phyloP scores from a whole-genome alignment of 768 basidiomycete species.

The Ephemerocybe angulata region DNA sequence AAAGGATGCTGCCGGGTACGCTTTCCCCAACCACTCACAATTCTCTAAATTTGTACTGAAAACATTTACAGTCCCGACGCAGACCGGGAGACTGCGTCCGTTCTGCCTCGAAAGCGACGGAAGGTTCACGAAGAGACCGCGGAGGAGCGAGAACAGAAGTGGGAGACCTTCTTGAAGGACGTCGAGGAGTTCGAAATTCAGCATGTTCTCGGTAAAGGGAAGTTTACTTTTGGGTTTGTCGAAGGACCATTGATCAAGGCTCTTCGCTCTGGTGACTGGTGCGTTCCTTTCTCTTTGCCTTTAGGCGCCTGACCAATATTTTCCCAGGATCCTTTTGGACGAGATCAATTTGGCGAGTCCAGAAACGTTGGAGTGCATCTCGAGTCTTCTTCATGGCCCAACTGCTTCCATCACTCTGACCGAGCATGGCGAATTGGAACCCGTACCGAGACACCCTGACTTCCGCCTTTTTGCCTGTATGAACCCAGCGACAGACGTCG shows the following conservation, averaged over 20 bases:
- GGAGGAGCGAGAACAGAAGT: slow-evolving; percentile 47
- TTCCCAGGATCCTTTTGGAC: slow-evolving; percentile 82
- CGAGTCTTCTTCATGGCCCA: slow-evolving; percentile 81
- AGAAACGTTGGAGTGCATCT: slow-evolving; percentile 91
- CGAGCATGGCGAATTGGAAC: slow-evolving; percentile 88
- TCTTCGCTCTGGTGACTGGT: slow-evolving; percentile 88
- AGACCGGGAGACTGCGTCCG: slow-evolving; percentile 18
- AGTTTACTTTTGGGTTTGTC: slow-evolving; percentile 91
- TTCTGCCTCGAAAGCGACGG: slow-evolving; percentile 64
- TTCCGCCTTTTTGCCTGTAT: slow-evolving; percentile 98
- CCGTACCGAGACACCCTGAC: slow-evolving; percentile 86
- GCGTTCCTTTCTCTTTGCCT: slow-evolving; percentile 24
- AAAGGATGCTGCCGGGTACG: slow-evolving; percentile 25
- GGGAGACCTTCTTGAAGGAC: slow-evolving; percentile 64
- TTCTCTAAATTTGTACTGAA: neutral
- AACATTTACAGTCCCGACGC: slow-evolving; percentile 8
- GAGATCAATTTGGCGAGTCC: slow-evolving; percentile 94
- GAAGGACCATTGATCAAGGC: slow-evolving; percentile 96
- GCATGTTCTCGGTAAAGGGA: slow-evolving; percentile 82
- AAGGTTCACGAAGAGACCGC: slow-evolving; percentile 48
- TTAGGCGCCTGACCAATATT: neutral
- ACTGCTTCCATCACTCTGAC: slow-evolving; percentile 88
- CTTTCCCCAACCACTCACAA: neutral
- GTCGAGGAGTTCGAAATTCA: slow-evolving; percentile 83
- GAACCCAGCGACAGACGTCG: slow-evolving; percentile 99